Evolutionary conservation across 148 eudicot species (phyloP), one percentile per base, ranked within the genome.

Genomic region (Heliamphora exappendiculata): DNA sequence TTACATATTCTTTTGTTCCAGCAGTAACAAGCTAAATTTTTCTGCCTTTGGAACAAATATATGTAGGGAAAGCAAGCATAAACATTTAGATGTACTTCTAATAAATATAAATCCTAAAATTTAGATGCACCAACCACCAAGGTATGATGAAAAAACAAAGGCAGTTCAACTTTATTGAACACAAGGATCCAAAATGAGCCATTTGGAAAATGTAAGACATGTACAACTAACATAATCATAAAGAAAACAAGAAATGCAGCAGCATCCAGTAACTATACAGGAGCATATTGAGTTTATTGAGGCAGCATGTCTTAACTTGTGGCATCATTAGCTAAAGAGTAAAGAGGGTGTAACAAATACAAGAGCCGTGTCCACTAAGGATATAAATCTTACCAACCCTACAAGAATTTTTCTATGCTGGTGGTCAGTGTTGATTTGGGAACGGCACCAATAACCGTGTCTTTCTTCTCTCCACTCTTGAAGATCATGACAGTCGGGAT

Each of bases 401-500:
- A 93, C 84, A 93, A 82, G 87, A 88, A 87, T 75, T 91, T 94
- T 75, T 94, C 97, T 45, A 91, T 91, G 89, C 86, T 80, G 63
- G 83, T 83, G 73, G 88, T 78, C 69, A 94, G 84, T 12, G 95
- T 90, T 20, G 91, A 42, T 77, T 90, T 91, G 4, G 98, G 97
- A 77, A 94, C 98, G n/a, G 98, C 98, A 26, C 98, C 98, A 73
- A 90, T 91, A 62, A 94, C 85, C 14, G 96, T 84, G 22, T 92
- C 97, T 84, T 92, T 94, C 88, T 89, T 92, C 85, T 94, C 97
- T 17, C 98, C 98, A 37, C 65, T 78, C 84, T 90, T 94, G 88
- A 92, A 94, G 74, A 94, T 87, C 41, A 94, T 78, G 74, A 89
- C 91, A 5, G 97, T 94, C 1, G 98, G 98, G 73, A 94, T 90